A percentile compares a stretch with the other conserved stretches of the same genome.
phyloP scores from a whole-genome alignment of 2,329 filamentous ascomycete genomes.

The Aspergillus pseudotamarii region DNA sequence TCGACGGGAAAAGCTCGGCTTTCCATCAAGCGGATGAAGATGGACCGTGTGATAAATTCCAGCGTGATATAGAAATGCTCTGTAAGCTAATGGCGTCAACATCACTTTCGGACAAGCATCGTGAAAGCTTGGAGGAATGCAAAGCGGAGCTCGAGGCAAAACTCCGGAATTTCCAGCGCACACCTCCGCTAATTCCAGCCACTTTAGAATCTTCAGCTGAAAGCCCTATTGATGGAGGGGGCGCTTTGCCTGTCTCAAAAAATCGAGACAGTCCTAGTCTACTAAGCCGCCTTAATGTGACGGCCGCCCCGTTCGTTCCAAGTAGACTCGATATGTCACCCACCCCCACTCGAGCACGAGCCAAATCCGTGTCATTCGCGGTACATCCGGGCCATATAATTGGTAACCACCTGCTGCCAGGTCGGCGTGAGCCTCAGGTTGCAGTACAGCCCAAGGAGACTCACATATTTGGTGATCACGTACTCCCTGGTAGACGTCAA shows the following conservation, averaged over 20 bases:
- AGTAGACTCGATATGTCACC: background rate
- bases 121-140: conserved; percentile 18
- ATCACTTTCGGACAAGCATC: conserved; percentile 11
- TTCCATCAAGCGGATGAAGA: background rate
- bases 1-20: background rate
- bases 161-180: conserved; percentile 7
- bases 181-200: background rate
- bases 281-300: background rate
- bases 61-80: conserved; percentile 23
- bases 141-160: conserved; percentile 20
- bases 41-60: conserved; percentile 3
- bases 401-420: conserved; percentile 16
- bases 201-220: background rate
- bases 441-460: background rate
- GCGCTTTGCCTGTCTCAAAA: background rate
- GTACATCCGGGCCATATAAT: conserved; percentile 4
- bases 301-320: background rate
- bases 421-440: background rate
- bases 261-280: background rate
- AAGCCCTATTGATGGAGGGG: background rate
- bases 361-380: background rate
- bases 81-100: conserved; percentile 22
- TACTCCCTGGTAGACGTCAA: conserved; percentile 16
- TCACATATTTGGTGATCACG: conserved; percentile 14
- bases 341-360: background rate